phyloP scores from a whole-genome alignment of 2,329 filamentous ascomycete species.

The Stachybotrys chartarum region DNA sequence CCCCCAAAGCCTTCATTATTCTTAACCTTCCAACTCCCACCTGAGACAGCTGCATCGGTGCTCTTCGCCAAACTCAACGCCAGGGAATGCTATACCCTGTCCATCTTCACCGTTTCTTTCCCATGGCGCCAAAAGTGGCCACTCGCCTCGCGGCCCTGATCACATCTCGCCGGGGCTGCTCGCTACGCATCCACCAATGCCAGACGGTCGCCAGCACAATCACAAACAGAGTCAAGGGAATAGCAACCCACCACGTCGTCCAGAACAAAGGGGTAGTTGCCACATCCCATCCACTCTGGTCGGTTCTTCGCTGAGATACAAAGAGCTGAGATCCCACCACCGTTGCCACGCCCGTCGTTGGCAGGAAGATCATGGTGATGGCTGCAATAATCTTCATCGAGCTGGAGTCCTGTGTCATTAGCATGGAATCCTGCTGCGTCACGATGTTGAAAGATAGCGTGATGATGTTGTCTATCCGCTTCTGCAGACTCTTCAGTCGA shows the following conservation, averaged over 20 bases:
- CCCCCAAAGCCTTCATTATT: too few relatives aligned
- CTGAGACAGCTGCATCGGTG: too few relatives aligned
- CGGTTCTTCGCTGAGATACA: slow-evolving; percentile 9
- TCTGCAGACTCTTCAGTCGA: slow-evolving; percentile 23
- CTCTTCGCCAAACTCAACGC: too few relatives aligned
- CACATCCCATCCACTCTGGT: slow-evolving; percentile 13
- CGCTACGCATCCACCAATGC: slow-evolving; percentile 20
- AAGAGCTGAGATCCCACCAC: slow-evolving; percentile 22
- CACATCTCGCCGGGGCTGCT: slow-evolving; percentile 11
- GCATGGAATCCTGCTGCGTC: slow-evolving; percentile 26
- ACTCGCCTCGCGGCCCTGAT: slow-evolving; percentile 12
- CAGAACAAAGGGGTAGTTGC: slow-evolving; percentile 18
- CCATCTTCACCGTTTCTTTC: not conserved
- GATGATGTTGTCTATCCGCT: slow-evolving; percentile 25
- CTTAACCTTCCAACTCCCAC: too few relatives aligned
- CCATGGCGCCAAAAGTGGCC: slow-evolving; percentile 8
- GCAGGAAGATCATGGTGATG: slow-evolving; percentile 29
- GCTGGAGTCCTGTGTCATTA: slow-evolving; percentile 25
- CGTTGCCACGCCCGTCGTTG: slow-evolving; percentile 25
- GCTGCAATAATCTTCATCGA: slow-evolving; percentile 29
- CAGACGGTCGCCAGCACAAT: slow-evolving; percentile 15
- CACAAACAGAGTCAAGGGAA: slow-evolving; percentile 18
- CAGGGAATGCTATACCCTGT: too few relatives aligned
- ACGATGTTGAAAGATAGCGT: slow-evolving; percentile 27
- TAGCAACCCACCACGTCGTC: slow-evolving; percentile 20